A percentile compares a stretch with the other conserved stretches of the same genome.
Conservation (phyloP, 345 rosid genomes). For the Heritiera fomes region DNA sequence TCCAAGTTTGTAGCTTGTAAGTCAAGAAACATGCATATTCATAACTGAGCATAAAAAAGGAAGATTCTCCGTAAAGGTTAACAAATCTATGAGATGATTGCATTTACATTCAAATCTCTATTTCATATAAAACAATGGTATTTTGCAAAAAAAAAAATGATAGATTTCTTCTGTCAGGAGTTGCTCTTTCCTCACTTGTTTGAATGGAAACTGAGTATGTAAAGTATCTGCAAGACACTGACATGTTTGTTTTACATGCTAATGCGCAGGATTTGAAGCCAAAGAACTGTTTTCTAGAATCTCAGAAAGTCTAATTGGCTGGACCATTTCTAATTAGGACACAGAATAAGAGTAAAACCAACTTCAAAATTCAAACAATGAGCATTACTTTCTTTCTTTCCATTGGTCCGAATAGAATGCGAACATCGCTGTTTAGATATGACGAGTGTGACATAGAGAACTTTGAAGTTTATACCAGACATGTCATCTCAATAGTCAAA, state of each 20-base stretch:
- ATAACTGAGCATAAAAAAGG: not conserved
- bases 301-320: not conserved
- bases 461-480: not conserved
- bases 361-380: not conserved
- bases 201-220: not conserved
- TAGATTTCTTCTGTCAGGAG: not conserved
- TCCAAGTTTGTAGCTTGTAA: constrained; percentile 8
- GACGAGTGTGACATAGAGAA: not conserved
- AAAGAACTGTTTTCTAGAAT: not conserved
- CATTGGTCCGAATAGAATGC: not conserved
- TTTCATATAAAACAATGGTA: too few relatives aligned
- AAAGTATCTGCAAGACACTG: not conserved
- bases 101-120: not conserved
- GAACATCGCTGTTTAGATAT: not conserved
- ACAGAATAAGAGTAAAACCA: not conserved
- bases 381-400: not conserved
- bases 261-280: not conserved
- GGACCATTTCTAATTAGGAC: not conserved
- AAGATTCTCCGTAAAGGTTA: not conserved
- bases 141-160: not conserved
- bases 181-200: not conserved
- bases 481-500: not conserved
- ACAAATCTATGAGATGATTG: not conserved
- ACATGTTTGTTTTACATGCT: not conserved
- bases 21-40: not conserved